phyloP scores from a whole-genome alignment of 345 rosid species.

The Ailanthus altissimus region DNA sequence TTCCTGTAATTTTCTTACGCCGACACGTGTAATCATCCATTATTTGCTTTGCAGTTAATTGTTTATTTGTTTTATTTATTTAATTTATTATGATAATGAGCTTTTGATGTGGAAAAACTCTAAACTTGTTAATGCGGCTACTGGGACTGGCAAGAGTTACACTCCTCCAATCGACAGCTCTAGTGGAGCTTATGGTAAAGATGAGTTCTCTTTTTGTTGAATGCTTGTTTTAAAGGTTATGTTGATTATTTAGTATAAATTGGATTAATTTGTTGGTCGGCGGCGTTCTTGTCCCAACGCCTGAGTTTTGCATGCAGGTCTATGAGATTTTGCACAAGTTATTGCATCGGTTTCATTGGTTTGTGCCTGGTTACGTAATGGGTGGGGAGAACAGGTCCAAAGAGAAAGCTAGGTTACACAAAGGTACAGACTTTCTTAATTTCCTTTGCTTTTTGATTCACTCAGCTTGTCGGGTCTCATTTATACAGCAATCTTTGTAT shows the following conservation, averaged over 20 bases:
- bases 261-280: conserved; percentile 26
- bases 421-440: conserved; percentile 49
- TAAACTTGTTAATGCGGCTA: conserved; percentile 92
- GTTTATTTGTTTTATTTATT: too few species aligned
- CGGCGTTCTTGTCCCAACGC: conserved; percentile 92
- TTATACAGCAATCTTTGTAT: neutral
- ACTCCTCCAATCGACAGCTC: conserved; percentile 69
- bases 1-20: conserved; percentile 89
- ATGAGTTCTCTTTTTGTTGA: neutral
- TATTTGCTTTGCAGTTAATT: neutral
- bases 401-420: conserved; percentile 95
- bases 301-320: conserved; percentile 92
- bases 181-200: conserved; percentile 81
- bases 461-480: neutral
- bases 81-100: neutral
- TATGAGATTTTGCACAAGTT: conserved; percentile 83
- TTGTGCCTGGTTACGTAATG: conserved; percentile 95
- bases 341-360: conserved; percentile 91
- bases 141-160: conserved; percentile 80
- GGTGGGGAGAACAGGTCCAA: conserved; percentile 93
- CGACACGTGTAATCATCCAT: conserved; percentile 79
- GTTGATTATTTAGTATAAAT: neutral
- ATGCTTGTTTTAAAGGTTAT: neutral
- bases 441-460: neutral
- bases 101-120: neutral